Evolutionary conservation across 2,329 filamentous ascomycete genomes (phyloP).

Genomic region (Chrysoporthe puriensis): DNA sequence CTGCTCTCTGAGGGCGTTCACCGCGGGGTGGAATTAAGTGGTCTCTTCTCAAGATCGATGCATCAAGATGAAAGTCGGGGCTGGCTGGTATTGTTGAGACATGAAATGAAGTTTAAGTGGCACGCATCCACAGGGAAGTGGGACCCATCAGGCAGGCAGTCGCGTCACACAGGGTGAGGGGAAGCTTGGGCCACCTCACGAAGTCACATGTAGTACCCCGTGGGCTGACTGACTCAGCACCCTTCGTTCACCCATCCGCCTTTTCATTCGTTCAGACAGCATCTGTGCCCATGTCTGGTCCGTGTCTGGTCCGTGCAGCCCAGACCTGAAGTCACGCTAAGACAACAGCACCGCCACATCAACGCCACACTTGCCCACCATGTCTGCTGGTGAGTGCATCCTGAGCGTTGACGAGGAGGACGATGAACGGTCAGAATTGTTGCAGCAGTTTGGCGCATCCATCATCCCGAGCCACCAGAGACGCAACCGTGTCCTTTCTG

Average conservation of each 20-base stretch:
- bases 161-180: neutral
- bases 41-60: neutral
- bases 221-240: neutral
- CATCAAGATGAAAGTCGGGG: neutral
- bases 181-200: conserved; percentile 12
- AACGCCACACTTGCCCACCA: neutral
- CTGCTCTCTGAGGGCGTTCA: neutral
- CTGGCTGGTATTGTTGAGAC: neutral
- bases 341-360: neutral
- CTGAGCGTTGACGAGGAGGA: neutral
- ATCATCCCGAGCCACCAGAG: conserved; percentile 1
- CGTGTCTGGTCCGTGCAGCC: conserved; percentile 1
- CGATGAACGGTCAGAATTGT: neutral
- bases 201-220: conserved; percentile 14
- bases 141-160: conserved; percentile 7
- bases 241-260: neutral
- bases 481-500: neutral
- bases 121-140: conserved; percentile 4
- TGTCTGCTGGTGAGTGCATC: neutral
- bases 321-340: neutral
- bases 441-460: neutral
- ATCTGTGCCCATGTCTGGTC: neutral
- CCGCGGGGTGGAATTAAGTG: neutral
- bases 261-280: neutral
- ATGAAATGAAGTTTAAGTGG: conserved; percentile 11